Percentiles rank a stretch among this genome's conserved stretches.
Evolutionary conservation across 148 eudicot genomes (phyloP).

Genomic region (Amaranthus palmeri): DNA sequence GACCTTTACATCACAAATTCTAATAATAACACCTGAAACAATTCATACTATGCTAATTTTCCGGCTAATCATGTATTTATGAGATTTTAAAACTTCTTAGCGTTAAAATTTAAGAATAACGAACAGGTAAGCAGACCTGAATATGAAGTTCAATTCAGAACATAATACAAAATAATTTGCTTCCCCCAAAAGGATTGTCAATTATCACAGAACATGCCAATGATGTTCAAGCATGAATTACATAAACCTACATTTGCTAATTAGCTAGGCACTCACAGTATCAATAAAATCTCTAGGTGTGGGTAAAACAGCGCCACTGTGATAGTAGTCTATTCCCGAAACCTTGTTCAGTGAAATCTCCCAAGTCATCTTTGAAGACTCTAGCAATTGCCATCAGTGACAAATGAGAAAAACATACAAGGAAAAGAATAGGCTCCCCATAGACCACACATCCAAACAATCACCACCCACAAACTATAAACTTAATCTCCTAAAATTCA

Average conservation of each 20-base stretch:
- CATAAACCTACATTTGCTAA: not conserved
- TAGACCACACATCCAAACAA: too few species aligned
- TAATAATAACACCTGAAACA: too few species aligned
- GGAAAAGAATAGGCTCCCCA: too few species aligned
- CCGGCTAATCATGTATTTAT: not conserved
- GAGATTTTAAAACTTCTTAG: not conserved
- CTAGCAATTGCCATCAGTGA: too few species aligned
- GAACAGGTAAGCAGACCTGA: not conserved
- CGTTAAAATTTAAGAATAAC: not conserved
- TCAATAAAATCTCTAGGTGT: conserved; percentile 81
- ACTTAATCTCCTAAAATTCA: too few species aligned
- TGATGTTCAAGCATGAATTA: too few species aligned
- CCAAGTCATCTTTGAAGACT: too few species aligned
- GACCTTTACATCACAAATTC: not conserved
- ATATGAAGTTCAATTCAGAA: not conserved
- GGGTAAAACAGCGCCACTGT: conserved; percentile 83
- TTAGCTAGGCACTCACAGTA: conserved; percentile 46
- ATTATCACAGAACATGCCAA: not conserved
- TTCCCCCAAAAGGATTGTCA: too few species aligned
- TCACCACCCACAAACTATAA: too few species aligned
- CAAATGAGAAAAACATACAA: too few species aligned
- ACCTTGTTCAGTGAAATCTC: conserved; percentile 37
- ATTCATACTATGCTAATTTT: not conserved
- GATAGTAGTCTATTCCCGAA: conserved; percentile 95
- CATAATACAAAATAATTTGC: too few species aligned